Evolutionary conservation across 176 grass and related monocot species (phyloP).

Genomic region (Oryza glaberrima): DNA sequence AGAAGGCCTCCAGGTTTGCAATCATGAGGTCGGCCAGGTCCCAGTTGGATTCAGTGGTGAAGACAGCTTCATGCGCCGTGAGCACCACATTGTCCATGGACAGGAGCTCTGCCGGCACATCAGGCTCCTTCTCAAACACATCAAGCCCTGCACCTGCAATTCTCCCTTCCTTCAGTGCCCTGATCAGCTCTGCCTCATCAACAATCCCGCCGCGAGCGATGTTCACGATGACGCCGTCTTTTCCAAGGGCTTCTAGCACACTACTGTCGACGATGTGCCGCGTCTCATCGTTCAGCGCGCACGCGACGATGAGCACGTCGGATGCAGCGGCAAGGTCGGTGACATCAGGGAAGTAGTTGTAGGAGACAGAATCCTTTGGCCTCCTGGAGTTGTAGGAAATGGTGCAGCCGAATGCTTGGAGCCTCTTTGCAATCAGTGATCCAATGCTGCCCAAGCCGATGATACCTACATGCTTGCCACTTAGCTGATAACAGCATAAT

Average conservation of each 20-base stretch:
- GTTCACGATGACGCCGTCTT: constrained; percentile 52
- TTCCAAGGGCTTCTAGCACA: constrained; percentile 53
- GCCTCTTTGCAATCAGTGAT: constrained; percentile 47
- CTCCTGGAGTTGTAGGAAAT: constrained; percentile 53
- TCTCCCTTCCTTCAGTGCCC: constrained; percentile 26
- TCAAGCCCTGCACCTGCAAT: constrained; percentile 55
- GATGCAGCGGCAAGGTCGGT: constrained; percentile 36
- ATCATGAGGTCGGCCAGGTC: constrained; percentile 23
- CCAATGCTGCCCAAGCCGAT: constrained; percentile 70
- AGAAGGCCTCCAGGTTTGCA: constrained; percentile 61
- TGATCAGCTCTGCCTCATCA: constrained; percentile 47
- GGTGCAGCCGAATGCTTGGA: constrained; percentile 53
- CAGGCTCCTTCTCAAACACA: constrained; percentile 60
- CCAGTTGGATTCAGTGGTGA: constrained; percentile 23
- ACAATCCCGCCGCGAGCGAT: constrained; percentile 49
- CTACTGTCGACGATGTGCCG: constrained; percentile 43
- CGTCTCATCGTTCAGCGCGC: constrained; percentile 43
- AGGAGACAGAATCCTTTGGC: constrained; percentile 1
- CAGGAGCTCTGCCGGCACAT: constrained; percentile 40
- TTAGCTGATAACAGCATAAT: constrained; percentile 34
- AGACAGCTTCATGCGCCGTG: constrained; percentile 26
- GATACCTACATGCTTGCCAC: constrained; percentile 61
- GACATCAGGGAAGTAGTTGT: constrained; percentile 30
- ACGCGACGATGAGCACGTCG: constrained; percentile 46
- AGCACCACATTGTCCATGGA: constrained; percentile 71